Evolutionary conservation across 495 filamentous ascomycete genomes (phyloP), one percentile per base, ranked within the genome.

Genomic region (Pseudevernia furfuracea): DNA sequence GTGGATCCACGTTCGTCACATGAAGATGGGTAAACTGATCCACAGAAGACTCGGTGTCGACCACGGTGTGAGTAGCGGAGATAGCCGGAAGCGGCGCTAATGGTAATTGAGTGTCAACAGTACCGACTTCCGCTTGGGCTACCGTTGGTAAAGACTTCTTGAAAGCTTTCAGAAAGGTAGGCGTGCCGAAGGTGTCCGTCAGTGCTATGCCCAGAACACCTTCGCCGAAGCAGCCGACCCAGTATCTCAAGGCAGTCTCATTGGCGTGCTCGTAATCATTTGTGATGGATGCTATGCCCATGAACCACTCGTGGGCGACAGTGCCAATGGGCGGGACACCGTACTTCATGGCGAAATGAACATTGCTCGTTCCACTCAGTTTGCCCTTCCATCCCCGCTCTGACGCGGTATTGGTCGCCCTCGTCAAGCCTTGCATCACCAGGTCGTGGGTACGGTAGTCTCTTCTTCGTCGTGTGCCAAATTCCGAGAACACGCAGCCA

Each of bases 281-380:
- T 5, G 89, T 92, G 70, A 96, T 89, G 41, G 94, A 92, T 21
- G 94, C 94, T 60, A 96, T 90, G 48, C 90, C 90, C 94, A 98
- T 98, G 77, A 96, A 97, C 95, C 95, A 98, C 76, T 98, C 94
- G 67, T 98, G 94, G 0, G 95, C 94, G 1, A 98, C 92, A 4
- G 94, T 98, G 21, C 94, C 94, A 25, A 98, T 85, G 0, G 93
- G 89, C 11, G 83, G 76, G 36, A 94, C 82, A 28, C 83, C 84
- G 73, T 93, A 90, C 71, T 90, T 89, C 89, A 95, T 95, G 23
- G 94, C 94, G 65, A 97, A 88, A 71, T 98, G 94, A 28, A 97
- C 95, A 71, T 98, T 98, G 74, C 92, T 96, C 2, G 94, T 96
- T 1, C 94, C 94, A 2, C 85, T 84, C 58, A 97, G 80, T 65